phyloP scores from a whole-genome alignment of 805 yeast species.

The Scheffersomyces lignosus region DNA sequence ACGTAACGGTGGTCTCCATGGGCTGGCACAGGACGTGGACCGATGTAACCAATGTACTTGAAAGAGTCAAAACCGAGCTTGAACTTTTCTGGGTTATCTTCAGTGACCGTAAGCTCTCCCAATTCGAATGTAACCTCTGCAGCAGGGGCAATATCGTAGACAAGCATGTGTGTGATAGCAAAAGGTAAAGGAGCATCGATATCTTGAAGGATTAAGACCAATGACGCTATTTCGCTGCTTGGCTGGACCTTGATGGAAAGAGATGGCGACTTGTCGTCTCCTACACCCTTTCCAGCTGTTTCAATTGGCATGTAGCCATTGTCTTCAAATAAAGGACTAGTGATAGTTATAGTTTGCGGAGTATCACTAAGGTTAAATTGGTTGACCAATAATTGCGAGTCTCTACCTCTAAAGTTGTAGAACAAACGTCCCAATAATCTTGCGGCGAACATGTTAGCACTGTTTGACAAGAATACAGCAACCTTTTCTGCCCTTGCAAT shows the following conservation, averaged over 20 bases:
- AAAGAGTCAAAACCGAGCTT: conserved; percentile 7
- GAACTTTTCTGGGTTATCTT: conserved; percentile 3
- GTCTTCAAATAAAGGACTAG: conserved; percentile 11
- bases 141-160: conserved; percentile 9
- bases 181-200: conserved; percentile 11
- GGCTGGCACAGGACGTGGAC: conserved; percentile 12
- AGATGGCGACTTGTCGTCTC: conserved; percentile 10
- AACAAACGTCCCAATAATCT: background rate
- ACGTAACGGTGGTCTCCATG: conserved; percentile 15
- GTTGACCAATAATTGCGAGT: background rate
- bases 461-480: no score
- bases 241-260: conserved; percentile 6
- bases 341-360: conserved; percentile 3
- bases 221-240: conserved; percentile 6
- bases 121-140: background rate
- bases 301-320: conserved; percentile 8
- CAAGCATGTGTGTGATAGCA: conserved; percentile 12
- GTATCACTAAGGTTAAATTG: background rate
- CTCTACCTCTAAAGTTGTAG: background rate
- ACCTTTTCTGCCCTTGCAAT: no score
- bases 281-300: conserved; percentile 9
- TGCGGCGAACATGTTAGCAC: no score
- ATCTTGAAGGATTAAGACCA: conserved; percentile 12
- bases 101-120: conserved; percentile 4
- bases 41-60: conserved; percentile 8